Evolutionary conservation across 257 asterid genomes (phyloP), one percentile per base, ranked within the genome.

Genomic region (Buddleja alternifolia): DNA sequence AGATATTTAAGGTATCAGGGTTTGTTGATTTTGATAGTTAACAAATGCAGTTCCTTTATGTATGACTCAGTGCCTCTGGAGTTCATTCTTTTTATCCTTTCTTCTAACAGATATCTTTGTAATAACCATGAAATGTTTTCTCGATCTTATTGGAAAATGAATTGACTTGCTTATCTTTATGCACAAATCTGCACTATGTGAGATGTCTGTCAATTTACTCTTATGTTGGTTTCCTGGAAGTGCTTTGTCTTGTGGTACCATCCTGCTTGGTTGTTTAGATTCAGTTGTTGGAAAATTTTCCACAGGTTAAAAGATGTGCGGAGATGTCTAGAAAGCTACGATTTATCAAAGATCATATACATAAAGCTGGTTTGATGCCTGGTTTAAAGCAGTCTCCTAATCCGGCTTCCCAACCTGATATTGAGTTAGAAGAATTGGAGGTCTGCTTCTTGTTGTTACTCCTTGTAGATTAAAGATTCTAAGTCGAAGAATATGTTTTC

Each of bases 261-360:
- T 58, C 60, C 50, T 29, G 62, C 54, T 71, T 75, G 34, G 21
- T 46, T 77, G 45, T 63, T 29, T 62, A 73, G 47, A 57, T 76
- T 69, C 63, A 29, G 17, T 15, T 66, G 45, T 16, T 64, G 56
- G 51, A 45, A 39, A 29, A 66, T 51, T 59, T 65, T 70, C 75
- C 46, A 55, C 81, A 94, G 99, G 97, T 91, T 52, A 94, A 94
- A 86, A 85, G 97, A 85, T 94, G 99, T 78, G 97, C 93, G 42
- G 99, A 94, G 91, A 94, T 94, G 99, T 86, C 96, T 56, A 84
- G 99, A 58, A 94, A 92, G 78, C 85, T 94, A 42, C 85, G 95
- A 0, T 94, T 91, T 85, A 78, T 91, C 78, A 91, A 85, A 88
- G 98, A 94, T 73, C 98, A 91, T 79, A 88, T 89, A 56, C 93